phyloP scores from a whole-genome alignment of 495 filamentous ascomycete species.

The Talaromyces thailandensis region DNA sequence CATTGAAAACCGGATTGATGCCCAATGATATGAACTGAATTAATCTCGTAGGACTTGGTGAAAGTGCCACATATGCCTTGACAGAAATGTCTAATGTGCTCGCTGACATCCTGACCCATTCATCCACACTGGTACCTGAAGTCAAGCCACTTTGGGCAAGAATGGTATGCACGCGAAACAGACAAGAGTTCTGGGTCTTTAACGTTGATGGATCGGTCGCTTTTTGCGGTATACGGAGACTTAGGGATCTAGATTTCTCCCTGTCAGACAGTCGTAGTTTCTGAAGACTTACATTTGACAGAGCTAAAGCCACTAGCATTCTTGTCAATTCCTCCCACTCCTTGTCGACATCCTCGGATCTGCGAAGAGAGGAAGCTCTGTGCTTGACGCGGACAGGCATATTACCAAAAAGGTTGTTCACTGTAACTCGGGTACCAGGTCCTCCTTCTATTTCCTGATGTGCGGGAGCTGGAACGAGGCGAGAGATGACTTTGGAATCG shows the following conservation, averaged over 20 bases:
- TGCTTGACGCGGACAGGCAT: slow-evolving; percentile 96
- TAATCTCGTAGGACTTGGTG: slow-evolving; percentile 59
- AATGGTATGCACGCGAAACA: slow-evolving; percentile 36
- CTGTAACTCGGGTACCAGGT: slow-evolving; percentile 71
- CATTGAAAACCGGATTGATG: slow-evolving; percentile 45
- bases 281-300: slow-evolving; percentile 41
- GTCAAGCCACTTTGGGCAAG: slow-evolving; percentile 57
- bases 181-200: background rate
- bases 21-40: slow-evolving; percentile 76
- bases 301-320: slow-evolving; percentile 49
- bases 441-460: slow-evolving; percentile 43
- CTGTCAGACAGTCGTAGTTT: slow-evolving; percentile 27
- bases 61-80: slow-evolving; percentile 58
- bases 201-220: background rate
- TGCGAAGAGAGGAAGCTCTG: slow-evolving; percentile 40
- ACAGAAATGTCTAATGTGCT: slow-evolving; percentile 50
- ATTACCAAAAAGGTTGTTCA: slow-evolving; percentile 85
- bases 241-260: slow-evolving; percentile 21
- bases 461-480: slow-evolving; percentile 54
- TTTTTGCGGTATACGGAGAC: slow-evolving; percentile 15
- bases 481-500: slow-evolving; percentile 57
- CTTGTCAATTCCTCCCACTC: slow-evolving; percentile 62
- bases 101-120: slow-evolving; percentile 64
- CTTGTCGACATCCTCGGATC: slow-evolving; percentile 48
- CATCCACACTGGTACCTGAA: slow-evolving; percentile 34